phyloP scores from a whole-genome alignment of 2,329 filamentous ascomycete species.

The Coniochaeta sp. region DNA sequence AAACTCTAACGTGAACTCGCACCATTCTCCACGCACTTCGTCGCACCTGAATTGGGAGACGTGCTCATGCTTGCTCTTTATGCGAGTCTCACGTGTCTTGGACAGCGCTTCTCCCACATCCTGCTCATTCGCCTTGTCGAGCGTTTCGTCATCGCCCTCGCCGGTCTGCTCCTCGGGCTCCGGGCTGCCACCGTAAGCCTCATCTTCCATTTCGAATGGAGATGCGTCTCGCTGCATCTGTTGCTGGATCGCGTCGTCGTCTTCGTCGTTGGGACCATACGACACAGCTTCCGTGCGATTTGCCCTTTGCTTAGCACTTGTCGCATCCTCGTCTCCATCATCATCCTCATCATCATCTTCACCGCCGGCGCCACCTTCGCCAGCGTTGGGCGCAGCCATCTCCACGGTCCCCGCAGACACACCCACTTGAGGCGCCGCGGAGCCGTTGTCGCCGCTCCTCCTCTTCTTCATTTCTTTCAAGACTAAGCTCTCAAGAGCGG shows the following conservation, averaged over 20 bases:
- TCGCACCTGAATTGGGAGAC: constrained; percentile 77
- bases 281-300: constrained; percentile 78
- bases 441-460: constrained; percentile 57
- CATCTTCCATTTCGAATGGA: constrained; percentile 44
- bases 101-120: constrained; percentile 24
- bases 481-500: constrained; percentile 61
- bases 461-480: constrained; percentile 83
- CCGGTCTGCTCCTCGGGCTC: constrained; percentile 24
- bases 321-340: constrained; percentile 74
- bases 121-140: constrained; percentile 30
- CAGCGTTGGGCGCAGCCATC: constrained; percentile 31
- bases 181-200: constrained; percentile 43
- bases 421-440: constrained; percentile 69
- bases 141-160: constrained; percentile 23
- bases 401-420: constrained; percentile 46
- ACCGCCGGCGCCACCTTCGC: constrained; percentile 24
- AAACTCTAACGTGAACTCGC: constrained; percentile 78
- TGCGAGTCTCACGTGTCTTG: constrained; percentile 51
- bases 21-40: constrained; percentile 64
- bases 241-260: constrained; percentile 68
- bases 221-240: constrained; percentile 53
- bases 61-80: constrained; percentile 57
- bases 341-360: constrained; percentile 61
- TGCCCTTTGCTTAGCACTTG: constrained; percentile 62
- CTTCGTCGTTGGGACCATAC: constrained; percentile 89